These are phyloP conservation scores for Lichtheimia ramosa DNA, from an alignment of 371 early-diverging fungal species.

Conservation along the genomic window DNA sequence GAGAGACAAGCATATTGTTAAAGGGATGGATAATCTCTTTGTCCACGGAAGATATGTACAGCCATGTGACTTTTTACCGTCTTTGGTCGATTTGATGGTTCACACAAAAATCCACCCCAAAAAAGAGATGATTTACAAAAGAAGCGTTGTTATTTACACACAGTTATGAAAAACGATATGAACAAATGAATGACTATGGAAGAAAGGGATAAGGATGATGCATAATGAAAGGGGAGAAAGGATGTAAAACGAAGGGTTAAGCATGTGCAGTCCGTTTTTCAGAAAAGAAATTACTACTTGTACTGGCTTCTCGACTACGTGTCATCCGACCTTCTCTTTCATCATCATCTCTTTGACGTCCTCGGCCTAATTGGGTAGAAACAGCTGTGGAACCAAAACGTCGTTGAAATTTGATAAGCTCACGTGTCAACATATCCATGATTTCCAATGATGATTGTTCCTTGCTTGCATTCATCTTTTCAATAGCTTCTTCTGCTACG, in stretches of 20 bases:
- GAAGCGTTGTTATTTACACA: too few species aligned
- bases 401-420: constrained; percentile 44
- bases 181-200: too few species aligned
- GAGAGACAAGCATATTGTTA: too few species aligned
- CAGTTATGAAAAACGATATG: too few species aligned
- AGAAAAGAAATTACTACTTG: constrained; percentile 1
- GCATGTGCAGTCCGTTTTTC: constrained; percentile 7
- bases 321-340: constrained; percentile 14
- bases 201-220: neutral
- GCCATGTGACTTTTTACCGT: too few species aligned
- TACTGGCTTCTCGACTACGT: constrained; percentile 17
- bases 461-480: constrained; percentile 11
- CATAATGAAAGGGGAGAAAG: neutral
- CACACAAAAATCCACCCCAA: too few species aligned
- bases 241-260: neutral
- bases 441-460: constrained; percentile 38
- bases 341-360: neutral
- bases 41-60: too few species aligned
- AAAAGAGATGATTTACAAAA: too few species aligned
- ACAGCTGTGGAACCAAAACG: constrained; percentile 12
- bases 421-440: constrained; percentile 45
- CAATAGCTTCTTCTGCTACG: constrained; percentile 29
- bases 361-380: neutral
- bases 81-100: too few species aligned
- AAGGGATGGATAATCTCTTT: too few species aligned